phyloP scores from a whole-genome alignment of 176 grass and related monocot genomes.

The Thinopyrum elongatum region DNA sequence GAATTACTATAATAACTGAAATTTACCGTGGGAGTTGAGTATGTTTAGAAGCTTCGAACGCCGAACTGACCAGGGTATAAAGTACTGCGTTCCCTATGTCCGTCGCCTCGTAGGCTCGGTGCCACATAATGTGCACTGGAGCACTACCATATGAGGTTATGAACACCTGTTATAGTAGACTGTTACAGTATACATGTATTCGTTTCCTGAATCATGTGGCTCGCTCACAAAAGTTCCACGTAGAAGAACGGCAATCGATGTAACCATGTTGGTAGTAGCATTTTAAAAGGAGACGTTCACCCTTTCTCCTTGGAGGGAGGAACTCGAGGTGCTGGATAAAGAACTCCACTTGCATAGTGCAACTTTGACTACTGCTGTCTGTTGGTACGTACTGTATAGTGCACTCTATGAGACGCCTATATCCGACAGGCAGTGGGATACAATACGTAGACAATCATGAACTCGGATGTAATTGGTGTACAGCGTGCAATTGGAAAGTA shows the following conservation, averaged over 20 bases:
- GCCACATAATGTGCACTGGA: slow-evolving; percentile 31
- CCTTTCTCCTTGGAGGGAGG: not conserved
- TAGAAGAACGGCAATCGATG: not conserved
- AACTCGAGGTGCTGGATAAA: not conserved
- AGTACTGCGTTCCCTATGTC: slow-evolving; percentile 22
- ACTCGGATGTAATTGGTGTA: not conserved
- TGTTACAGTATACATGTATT: not conserved
- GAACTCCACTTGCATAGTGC: not conserved
- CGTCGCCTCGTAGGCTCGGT: not conserved
- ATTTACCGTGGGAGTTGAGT: not conserved
- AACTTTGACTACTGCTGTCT: not conserved
- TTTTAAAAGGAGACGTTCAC: not conserved
- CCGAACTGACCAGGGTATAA: slow-evolving; percentile 28
- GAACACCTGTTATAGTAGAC: not conserved
- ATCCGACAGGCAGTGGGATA: not conserved
- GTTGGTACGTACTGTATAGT: not conserved
- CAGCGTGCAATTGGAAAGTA: not conserved
- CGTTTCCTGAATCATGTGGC: not conserved
- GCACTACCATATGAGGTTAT: not conserved
- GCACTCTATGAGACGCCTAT: not conserved
- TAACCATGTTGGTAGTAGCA: not conserved
- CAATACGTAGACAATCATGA: slow-evolving; percentile 10
- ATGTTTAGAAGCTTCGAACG: slow-evolving; percentile 51
- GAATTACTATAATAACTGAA: slow-evolving; percentile 1
- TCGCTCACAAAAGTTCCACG: not conserved